These are phyloP conservation scores for Penicillium steckii DNA, from an alignment of 495 filamentous ascomycete species.

Conservation along the genomic window DNA sequence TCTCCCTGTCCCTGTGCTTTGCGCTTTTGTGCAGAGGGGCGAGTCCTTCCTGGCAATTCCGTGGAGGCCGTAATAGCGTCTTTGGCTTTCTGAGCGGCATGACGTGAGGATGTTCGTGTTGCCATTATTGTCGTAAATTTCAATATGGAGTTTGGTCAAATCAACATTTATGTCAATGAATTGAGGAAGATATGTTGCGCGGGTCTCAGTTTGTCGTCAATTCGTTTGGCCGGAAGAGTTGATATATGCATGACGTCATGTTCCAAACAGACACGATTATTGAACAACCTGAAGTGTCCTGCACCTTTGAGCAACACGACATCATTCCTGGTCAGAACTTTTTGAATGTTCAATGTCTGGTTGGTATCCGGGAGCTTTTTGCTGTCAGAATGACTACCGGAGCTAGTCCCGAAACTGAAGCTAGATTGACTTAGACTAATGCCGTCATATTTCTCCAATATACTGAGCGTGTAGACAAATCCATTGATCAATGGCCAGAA, in stretches of 20 bases:
- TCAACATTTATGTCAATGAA: background rate
- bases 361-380: too few relatives aligned
- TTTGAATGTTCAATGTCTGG: too few relatives aligned
- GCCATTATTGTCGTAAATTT: constrained; percentile 24
- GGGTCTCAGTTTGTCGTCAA: background rate
- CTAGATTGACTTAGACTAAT: too few relatives aligned
- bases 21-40: constrained; percentile 32
- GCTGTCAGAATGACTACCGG: too few relatives aligned
- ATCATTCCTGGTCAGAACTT: too few relatives aligned
- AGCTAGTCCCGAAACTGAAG: too few relatives aligned
- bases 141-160: background rate
- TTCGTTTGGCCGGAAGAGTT: background rate
- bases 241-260: constrained; percentile 28
- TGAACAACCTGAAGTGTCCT: too few relatives aligned
- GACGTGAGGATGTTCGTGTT: constrained; percentile 40
- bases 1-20: constrained; percentile 23
- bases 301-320: too few relatives aligned
- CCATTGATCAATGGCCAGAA: background rate
- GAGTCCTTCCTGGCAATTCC: constrained; percentile 22
- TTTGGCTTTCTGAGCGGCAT: constrained; percentile 47
- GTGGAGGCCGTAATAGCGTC: constrained; percentile 35
- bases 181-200: background rate
- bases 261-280: too few relatives aligned
- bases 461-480: too few relatives aligned
- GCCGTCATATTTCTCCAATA: too few relatives aligned